phyloP scores from a whole-genome alignment of 2,329 filamentous ascomycete species.

The Tolypocladium paradoxum region DNA sequence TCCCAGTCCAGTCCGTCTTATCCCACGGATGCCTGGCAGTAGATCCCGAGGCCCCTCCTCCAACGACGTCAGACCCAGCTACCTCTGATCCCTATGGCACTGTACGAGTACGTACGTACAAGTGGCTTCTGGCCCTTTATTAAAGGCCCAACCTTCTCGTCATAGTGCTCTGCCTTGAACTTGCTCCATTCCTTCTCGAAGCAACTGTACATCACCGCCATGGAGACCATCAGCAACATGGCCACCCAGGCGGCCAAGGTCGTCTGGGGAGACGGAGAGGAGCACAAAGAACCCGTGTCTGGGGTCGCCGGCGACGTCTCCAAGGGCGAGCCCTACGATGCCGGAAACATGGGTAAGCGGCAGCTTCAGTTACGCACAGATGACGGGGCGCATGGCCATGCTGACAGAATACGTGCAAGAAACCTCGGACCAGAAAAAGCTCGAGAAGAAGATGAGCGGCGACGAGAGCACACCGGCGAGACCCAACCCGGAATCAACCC shows the following conservation, averaged over 20 bases:
- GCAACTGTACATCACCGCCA: slow-evolving; percentile 19
- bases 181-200: neutral
- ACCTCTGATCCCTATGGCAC: neutral
- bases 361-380: neutral
- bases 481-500: neutral
- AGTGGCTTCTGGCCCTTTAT: neutral
- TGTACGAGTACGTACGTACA: neutral
- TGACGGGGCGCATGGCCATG: neutral
- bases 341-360: slow-evolving; percentile 55
- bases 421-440: slow-evolving; percentile 3
- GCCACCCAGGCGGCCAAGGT: slow-evolving; percentile 28
- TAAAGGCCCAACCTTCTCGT: neutral
- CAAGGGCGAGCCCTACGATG: slow-evolving; percentile 64
- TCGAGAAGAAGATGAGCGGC: slow-evolving; percentile 2
- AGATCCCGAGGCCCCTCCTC: neutral
- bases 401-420: neutral
- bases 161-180: neutral
- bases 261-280: slow-evolving; percentile 32
- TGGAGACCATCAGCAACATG: slow-evolving; percentile 55
- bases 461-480: neutral
- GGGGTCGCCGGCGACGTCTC: slow-evolving; percentile 58
- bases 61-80: neutral
- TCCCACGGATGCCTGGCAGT: neutral
- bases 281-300: slow-evolving; percentile 55
- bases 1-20: neutral